Base-by-base conservation (phyloP, 306 rosid genomes). In the Gillenia trifoliata region DNA sequence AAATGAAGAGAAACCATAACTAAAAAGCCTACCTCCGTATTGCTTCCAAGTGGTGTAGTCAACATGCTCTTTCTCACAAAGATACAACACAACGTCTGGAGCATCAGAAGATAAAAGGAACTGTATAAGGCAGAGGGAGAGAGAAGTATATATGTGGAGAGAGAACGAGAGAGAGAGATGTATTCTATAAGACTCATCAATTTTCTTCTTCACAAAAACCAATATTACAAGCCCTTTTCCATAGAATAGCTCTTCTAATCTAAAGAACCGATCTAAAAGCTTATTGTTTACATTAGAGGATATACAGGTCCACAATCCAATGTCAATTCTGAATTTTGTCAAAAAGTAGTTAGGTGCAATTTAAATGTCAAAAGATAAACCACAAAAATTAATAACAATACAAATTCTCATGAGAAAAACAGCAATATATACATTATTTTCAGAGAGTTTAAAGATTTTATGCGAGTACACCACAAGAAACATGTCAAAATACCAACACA, bases 11-110 rank as follows among this genome's bases (percentile, higher is more conserved):
- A n/a, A n/a, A n/a, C n/a, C n/a, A 31, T 31, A 31, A 31, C 33
- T 31, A 31, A 31, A n/a, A n/a, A n/a, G n/a, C n/a, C n/a, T n/a
- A n/a, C n/a, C n/a, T n/a, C n/a, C 0, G 41, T 36, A 36, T 36
- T 36, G 41, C 41, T 36, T 72, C 69, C 22, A 71, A 56, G 34
- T 50, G 73, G 60, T 26, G 70, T 20, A 55, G 74, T 78, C 78
- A n/a, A n/a, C n/a, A n/a, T n/a, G 98, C 75, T 94, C 98, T 49
- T 90, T 94, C 82, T 91, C 98, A n/a, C 98, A 93, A 75, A 93
- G 98, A 87, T 91, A 93, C 74, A 93, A 80, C 66, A 90, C 96
- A 76, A 93, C 85, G 72, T 93, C 98, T 93, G 91, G 74, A 76
- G 74, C 47, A 29, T 20, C 31, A 74, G 38, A 77, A 73, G 69